Evolutionary conservation across 345 rosid species (phyloP).

Genomic region (Euphorbia tirucalli): DNA sequence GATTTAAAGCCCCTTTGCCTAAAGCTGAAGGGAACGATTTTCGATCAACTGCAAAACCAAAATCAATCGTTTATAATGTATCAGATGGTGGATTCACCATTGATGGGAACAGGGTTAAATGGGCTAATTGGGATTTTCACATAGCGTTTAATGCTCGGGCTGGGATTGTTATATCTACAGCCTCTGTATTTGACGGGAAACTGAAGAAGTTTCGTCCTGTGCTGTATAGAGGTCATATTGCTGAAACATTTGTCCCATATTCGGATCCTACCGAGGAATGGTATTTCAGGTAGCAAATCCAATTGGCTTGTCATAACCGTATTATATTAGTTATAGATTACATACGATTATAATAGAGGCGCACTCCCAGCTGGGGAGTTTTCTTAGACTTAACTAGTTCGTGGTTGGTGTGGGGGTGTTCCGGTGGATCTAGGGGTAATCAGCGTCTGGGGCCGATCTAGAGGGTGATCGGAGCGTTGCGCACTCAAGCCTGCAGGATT

Average conservation of each 20-base stretch:
- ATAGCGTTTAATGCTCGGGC: constrained; percentile 62
- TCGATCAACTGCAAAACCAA: constrained; percentile 30
- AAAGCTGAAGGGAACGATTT: constrained; percentile 70
- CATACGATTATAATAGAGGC: too few relatives aligned
- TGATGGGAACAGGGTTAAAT: constrained; percentile 42
- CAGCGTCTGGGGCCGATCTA: too few relatives aligned
- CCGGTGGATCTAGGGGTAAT: too few relatives aligned
- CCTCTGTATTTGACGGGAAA: constrained; percentile 47
- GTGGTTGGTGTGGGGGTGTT: too few relatives aligned
- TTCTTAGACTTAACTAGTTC: too few relatives aligned
- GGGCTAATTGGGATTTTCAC: constrained; percentile 82
- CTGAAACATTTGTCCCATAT: constrained; percentile 83
- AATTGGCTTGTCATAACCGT: too few relatives aligned
- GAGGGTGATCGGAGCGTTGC: too few relatives aligned
- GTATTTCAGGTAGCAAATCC: constrained; percentile 57
- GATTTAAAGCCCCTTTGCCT: constrained; percentile 56
- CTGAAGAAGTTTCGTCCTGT: constrained; percentile 39
- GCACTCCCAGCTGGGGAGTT: too few relatives aligned
- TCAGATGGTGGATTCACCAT: constrained; percentile 39
- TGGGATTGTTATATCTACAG: constrained; percentile 55
- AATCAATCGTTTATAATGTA: constrained; percentile 34
- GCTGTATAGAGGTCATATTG: constrained; percentile 60
- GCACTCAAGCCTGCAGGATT: too few relatives aligned
- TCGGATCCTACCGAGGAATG: constrained; percentile 79
- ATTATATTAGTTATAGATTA: too few relatives aligned